These are phyloP conservation scores for Bryoerythrophyllum caledonicum DNA, from an alignment of 225 moss, liverwort and hornwort species.

Conservation along the genomic window DNA sequence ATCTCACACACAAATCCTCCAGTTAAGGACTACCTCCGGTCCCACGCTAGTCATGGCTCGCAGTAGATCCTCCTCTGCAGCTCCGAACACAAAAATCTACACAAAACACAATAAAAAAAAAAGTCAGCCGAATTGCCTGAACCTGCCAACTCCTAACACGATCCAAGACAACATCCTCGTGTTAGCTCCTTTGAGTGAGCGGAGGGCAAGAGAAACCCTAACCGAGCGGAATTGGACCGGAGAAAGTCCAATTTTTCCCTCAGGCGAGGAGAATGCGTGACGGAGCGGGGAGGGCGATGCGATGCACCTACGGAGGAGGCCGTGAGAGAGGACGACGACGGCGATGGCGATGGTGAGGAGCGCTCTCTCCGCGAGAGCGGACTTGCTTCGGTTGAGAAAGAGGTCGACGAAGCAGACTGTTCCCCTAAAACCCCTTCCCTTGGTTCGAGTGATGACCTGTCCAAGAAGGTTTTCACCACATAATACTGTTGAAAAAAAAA, in stretches of 20 bases:
- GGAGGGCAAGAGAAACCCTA: neutral
- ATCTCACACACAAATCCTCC: neutral
- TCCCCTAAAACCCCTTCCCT: too few relatives aligned
- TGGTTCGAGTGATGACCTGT: too few relatives aligned
- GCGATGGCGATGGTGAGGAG: neutral
- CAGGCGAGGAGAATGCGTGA: too few relatives aligned
- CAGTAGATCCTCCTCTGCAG: neutral
- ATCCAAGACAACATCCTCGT: neutral
- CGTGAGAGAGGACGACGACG: neutral
- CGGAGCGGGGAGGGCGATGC: neutral
- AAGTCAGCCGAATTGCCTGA: neutral
- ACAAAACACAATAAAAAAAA: too few relatives aligned
- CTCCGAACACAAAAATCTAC: neutral
- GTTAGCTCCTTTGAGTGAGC: neutral
- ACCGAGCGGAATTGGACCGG: neutral
- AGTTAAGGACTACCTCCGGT: neutral
- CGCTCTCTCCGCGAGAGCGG: too few relatives aligned
- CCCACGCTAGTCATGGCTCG: slow-evolving; percentile 6
- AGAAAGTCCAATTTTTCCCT: neutral
- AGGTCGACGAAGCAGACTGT: too few relatives aligned
- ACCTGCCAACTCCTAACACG: neutral
- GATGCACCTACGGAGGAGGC: neutral
- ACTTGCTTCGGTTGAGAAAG: too few relatives aligned
- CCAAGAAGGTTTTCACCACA: too few relatives aligned
- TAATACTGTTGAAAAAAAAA: too few relatives aligned